These are phyloP conservation scores for Cyberlindnera galapagoensis DNA, from an alignment of 805 yeast genomes.

Conservation along the genomic window DNA sequence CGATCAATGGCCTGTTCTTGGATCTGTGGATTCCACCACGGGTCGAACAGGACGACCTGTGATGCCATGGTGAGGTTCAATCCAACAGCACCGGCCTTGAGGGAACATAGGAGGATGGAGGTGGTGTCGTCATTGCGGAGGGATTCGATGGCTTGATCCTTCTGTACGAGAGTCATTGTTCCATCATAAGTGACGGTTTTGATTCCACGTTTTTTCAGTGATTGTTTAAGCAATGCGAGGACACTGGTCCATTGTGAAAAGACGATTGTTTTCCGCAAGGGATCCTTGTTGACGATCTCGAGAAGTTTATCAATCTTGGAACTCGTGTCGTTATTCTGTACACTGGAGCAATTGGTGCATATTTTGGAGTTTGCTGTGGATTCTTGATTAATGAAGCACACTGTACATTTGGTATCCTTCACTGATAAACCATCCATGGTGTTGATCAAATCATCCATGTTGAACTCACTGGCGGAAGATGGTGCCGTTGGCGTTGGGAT, in stretches of 20 bases:
- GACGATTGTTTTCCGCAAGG: slow-evolving; percentile 35
- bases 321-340: slow-evolving; percentile 18
- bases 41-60: slow-evolving; percentile 82
- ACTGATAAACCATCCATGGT: slow-evolving; percentile 20
- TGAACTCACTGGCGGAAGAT: slow-evolving; percentile 8
- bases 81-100: slow-evolving; percentile 93
- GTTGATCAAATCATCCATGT: slow-evolving; percentile 15
- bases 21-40: slow-evolving; percentile 93
- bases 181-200: slow-evolving; percentile 32
- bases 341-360: slow-evolving; percentile 13
- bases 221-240: slow-evolving; percentile 26
- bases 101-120: slow-evolving; percentile 53
- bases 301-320: slow-evolving; percentile 32
- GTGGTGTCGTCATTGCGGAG: slow-evolving; percentile 25
- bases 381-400: slow-evolving; percentile 15
- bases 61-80: slow-evolving; percentile 78
- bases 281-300: slow-evolving; percentile 27
- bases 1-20: slow-evolving; percentile 90
- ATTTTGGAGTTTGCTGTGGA: slow-evolving; percentile 7
- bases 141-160: slow-evolving; percentile 25
- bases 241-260: slow-evolving; percentile 38
- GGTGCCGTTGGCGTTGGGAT: slow-evolving; percentile 6
- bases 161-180: slow-evolving; percentile 22
- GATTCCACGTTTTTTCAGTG: slow-evolving; percentile 26
- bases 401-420: slow-evolving; percentile 20